Percentiles rank a stretch among this genome's conserved stretches.
phyloP scores from a whole-genome alignment of 2,329 filamentous ascomycete genomes.

The Trichophyton benhamiae region DNA sequence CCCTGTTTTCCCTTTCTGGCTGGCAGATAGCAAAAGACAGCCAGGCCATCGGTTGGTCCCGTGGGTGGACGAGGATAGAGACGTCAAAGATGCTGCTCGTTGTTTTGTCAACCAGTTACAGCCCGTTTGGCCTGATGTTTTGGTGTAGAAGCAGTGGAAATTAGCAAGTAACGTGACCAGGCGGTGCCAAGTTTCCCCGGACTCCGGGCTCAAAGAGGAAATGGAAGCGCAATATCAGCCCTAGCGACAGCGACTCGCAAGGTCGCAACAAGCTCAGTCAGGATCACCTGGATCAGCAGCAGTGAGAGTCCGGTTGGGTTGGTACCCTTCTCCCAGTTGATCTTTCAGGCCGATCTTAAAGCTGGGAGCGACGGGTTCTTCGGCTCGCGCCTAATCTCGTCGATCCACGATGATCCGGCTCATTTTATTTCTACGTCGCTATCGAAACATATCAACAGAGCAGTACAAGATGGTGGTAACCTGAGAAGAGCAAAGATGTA shows the following conservation, averaged over 20 bases:
- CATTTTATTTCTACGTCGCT: not conserved
- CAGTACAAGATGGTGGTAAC: not conserved
- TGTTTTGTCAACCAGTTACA: no score
- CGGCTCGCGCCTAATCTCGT: constrained; percentile 1
- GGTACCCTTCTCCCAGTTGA: not conserved
- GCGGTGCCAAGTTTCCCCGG: not conserved
- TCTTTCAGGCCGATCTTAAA: not conserved
- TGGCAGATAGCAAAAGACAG: no score
- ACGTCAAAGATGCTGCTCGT: no score
- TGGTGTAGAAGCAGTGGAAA: no score
- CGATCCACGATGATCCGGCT: not conserved
- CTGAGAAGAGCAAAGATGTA: not conserved
- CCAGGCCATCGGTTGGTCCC: not conserved
- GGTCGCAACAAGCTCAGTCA: not conserved
- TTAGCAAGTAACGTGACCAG: not conserved
- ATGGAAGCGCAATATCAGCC: no score
- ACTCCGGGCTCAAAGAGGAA: not conserved
- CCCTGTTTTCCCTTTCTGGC: no score
- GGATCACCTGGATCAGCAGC: not conserved
- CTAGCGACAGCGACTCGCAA: not conserved
- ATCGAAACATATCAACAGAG: not conserved
- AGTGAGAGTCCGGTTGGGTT: not conserved
- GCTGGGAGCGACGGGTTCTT: not conserved
- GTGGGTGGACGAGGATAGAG: not conserved
- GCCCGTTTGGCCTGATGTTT: no score